Evolutionary conservation across 2,329 filamentous ascomycete species (phyloP).

Genomic region (Cucurbitaria berberidis): DNA sequence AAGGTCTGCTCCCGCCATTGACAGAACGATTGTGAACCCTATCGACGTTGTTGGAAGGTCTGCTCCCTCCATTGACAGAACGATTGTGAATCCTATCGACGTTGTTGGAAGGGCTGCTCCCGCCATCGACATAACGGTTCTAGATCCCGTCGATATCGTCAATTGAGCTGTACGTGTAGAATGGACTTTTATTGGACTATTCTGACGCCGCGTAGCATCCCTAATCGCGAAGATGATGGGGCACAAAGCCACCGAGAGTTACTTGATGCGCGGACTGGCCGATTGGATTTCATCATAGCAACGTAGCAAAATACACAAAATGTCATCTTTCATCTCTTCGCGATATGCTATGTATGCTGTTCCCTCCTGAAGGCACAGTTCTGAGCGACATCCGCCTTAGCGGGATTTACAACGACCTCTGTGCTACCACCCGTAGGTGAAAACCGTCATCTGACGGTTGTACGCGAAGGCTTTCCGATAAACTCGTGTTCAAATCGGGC

Average conservation of each 20-base stretch:
- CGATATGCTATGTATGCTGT: not conserved
- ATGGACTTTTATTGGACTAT: not conserved
- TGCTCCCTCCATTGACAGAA: not conserved
- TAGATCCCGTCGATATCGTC: not conserved
- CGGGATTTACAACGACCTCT: not conserved
- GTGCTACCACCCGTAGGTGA: slow-evolving; percentile 7
- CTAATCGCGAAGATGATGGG: not conserved
- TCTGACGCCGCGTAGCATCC: not conserved
- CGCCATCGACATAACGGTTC: not conserved
- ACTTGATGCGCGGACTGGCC: not conserved
- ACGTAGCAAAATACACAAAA: not conserved
- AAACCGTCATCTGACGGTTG: slow-evolving; percentile 12
- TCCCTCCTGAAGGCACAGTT: not conserved
- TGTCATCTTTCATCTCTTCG: not conserved
- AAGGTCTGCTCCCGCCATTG: not conserved
- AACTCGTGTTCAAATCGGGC: slow-evolving; percentile 2
- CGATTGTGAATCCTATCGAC: not conserved
- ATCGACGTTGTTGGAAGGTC: not conserved
- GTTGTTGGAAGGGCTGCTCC: not conserved
- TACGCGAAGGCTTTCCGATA: slow-evolving; percentile 4
- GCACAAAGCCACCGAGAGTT: not conserved
- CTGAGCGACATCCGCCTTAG: not conserved
- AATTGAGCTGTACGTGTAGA: not conserved
- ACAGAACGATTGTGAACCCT: not conserved
- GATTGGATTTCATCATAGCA: not conserved